Conservation (phyloP, 345 rosid genomes). For the Lumnitzera racemosa region DNA sequence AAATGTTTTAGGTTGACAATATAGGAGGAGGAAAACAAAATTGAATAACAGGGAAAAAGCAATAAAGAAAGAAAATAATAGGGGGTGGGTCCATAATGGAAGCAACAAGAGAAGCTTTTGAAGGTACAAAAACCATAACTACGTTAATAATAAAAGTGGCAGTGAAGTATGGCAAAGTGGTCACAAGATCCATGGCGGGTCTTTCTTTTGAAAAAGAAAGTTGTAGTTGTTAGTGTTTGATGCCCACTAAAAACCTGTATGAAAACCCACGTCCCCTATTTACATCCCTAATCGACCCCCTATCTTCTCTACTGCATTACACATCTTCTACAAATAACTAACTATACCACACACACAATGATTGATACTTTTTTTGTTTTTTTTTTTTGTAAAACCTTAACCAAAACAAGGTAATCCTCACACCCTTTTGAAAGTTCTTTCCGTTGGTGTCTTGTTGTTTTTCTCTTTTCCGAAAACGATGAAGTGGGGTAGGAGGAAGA, state of each 20-base stretch:
- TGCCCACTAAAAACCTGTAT: conserved; percentile 10
- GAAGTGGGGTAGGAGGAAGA: conserved; percentile 63
- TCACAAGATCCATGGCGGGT: conserved; percentile 54
- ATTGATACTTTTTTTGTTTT: too few species aligned
- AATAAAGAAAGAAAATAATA: too few species aligned
- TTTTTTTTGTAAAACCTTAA: too few species aligned
- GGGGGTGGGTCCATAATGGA: too few species aligned
- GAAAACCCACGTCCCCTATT: conserved; percentile 43
- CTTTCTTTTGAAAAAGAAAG: conserved; percentile 41
- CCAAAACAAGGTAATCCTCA: not conserved
- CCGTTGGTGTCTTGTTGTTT: too few species aligned
- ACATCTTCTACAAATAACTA: not conserved
- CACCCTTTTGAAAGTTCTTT: conserved; percentile 3
- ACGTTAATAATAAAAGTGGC: conserved; percentile 18
- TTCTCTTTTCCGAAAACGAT: conserved; percentile 12
- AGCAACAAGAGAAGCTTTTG: too few species aligned
- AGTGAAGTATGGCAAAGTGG: conserved; percentile 24
- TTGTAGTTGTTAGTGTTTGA: not conserved
- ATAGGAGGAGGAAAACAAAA: too few species aligned
- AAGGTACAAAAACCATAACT: too few species aligned
- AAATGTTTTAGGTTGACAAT: too few species aligned
- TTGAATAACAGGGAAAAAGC: too few species aligned
- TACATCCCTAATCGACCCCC: conserved; percentile 13
- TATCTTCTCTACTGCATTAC: not conserved
- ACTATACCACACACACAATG: too few species aligned